Evolutionary conservation across 129 eudicot genomes (phyloP).

Genomic region (Flaveria robusta): DNA sequence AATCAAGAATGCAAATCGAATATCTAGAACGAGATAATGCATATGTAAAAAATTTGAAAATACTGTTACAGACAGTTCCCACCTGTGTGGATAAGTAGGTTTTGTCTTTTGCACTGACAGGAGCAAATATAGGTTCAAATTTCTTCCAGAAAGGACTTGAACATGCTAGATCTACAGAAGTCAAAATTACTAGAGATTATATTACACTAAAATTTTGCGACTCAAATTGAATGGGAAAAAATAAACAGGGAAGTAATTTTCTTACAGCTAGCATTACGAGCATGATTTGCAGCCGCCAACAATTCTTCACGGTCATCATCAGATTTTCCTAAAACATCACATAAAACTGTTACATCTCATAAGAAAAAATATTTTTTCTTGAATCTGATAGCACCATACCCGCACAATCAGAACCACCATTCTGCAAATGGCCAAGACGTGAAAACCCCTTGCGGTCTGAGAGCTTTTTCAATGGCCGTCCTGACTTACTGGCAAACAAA

Average conservation of each 20-base stretch:
- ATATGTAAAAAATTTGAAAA: not conserved
- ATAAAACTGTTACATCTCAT: constrained; percentile 7
- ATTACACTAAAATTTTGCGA: not conserved
- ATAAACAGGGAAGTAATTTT: not conserved
- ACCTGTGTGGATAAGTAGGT: constrained; percentile 71
- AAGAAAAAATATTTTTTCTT: not conserved
- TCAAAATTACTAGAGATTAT: constrained; percentile 3
- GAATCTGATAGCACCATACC: constrained; percentile 43
- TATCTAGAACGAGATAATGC: constrained; percentile 11
- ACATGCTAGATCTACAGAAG: constrained; percentile 65
- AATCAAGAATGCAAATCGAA: not conserved
- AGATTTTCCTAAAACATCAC: constrained; percentile 58
- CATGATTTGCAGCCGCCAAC: constrained; percentile 69
- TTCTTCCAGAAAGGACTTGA: constrained; percentile 85
- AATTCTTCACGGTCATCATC: constrained; percentile 90
- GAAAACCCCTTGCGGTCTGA: constrained; percentile 82
- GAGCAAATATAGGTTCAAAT: constrained; percentile 64
- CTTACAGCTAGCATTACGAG: constrained; percentile 74
- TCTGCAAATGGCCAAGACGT: constrained; percentile 65
- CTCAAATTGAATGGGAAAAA: not conserved
- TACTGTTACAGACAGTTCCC: constrained; percentile 27
- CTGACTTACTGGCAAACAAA: constrained; percentile 62
- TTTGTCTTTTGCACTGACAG: constrained; percentile 55
- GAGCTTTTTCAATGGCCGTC: constrained; percentile 78
- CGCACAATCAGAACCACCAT: constrained; percentile 58